phyloP scores from a whole-genome alignment of 768 basidiomycete species.

The Phanerodontia chrysosporium region DNA sequence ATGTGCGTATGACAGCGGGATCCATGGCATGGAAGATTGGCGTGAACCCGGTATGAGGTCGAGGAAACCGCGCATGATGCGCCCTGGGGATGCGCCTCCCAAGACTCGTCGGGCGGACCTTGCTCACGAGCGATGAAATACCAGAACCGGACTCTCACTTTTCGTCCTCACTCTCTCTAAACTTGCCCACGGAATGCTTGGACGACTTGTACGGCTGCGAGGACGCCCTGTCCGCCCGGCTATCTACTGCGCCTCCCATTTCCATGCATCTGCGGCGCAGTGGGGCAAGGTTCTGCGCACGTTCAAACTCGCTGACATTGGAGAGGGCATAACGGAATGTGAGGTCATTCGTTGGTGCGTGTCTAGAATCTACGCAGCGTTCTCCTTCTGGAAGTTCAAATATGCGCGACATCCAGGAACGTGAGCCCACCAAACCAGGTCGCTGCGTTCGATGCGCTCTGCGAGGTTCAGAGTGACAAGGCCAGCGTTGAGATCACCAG shows the following conservation, averaged over 20 bases:
- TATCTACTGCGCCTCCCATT: slow-evolving; percentile 12
- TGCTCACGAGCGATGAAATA: slow-evolving; percentile 3
- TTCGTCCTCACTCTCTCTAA: not conserved
- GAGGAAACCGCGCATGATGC: not conserved
- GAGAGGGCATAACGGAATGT: slow-evolving; percentile 89
- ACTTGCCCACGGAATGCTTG: not conserved
- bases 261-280: slow-evolving; percentile 32
- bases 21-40: not conserved
- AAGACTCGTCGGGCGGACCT: slow-evolving; percentile 11
- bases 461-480: slow-evolving; percentile 89
- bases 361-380: not conserved
- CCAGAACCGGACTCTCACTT: not conserved
- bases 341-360: slow-evolving; percentile 77
- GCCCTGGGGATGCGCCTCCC: not conserved
- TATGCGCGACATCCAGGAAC: slow-evolving; percentile 41
- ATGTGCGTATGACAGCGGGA: not conserved
- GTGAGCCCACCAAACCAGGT: slow-evolving; percentile 50
- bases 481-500: slow-evolving; percentile 89
- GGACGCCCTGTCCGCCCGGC: slow-evolving; percentile 4
- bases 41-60: not conserved
- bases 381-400: not conserved
- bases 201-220: slow-evolving; percentile 5
- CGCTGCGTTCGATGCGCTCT: slow-evolving; percentile 65
- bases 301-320: slow-evolving; percentile 82
- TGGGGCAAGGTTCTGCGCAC: slow-evolving; percentile 41